These are phyloP conservation scores for Pleodorina starrii DNA, from an alignment of 139 green algal species.

Conservation along the genomic window DNA sequence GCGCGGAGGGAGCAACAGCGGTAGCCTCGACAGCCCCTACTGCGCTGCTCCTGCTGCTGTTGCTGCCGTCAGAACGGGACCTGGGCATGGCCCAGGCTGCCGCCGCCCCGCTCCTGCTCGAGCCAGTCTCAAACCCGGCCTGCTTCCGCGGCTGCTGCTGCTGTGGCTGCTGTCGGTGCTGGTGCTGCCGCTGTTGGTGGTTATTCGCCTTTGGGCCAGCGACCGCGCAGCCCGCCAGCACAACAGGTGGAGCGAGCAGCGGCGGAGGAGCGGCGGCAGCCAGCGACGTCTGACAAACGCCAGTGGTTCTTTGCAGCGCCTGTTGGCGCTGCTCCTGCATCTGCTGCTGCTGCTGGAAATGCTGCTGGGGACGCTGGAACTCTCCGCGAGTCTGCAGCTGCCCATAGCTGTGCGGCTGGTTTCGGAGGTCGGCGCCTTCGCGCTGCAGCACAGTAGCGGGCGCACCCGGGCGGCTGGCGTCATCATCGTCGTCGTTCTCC, in stretches of 20 bases:
- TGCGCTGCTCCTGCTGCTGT: not conserved
- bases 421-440: no score
- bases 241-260: not conserved
- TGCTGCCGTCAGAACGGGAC: not conserved
- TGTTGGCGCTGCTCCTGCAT: not conserved
- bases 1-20: no score
- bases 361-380: not conserved
- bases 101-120: not conserved
- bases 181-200: not conserved
- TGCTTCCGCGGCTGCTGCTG: not conserved
- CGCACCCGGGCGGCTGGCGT: not conserved
- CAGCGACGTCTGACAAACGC: not conserved
- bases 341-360: not conserved
- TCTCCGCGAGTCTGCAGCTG: no score
- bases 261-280: not conserved
- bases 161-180: not conserved
- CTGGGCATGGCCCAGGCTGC: not conserved
- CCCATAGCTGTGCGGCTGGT: not conserved
- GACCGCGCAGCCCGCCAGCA: not conserved
- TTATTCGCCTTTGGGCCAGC: not conserved
- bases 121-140: not conserved
- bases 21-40: no score
- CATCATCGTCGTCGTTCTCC: slow-evolving; percentile 43
- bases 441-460: no score
- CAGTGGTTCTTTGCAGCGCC: not conserved